These are phyloP conservation scores for Naganishia cerealis DNA, from an alignment of 1,284 basidiomycete species.

Conservation along the genomic window DNA sequence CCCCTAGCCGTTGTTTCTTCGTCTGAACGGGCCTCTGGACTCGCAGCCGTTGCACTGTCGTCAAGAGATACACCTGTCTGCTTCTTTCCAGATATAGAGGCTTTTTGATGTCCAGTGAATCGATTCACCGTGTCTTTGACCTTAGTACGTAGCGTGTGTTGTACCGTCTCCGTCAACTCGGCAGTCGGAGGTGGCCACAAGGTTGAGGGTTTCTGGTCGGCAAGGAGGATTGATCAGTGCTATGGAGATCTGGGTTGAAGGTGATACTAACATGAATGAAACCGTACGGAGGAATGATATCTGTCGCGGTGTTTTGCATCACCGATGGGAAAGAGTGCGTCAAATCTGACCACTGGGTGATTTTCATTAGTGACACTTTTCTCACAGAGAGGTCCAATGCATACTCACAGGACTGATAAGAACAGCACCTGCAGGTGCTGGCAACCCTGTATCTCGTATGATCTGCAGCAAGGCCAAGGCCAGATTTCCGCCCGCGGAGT, in stretches of 20 bases:
- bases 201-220: constrained; percentile 72
- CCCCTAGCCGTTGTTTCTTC: constrained; percentile 33
- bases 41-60: constrained; percentile 24
- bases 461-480: constrained; percentile 81
- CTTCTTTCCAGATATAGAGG: constrained; percentile 1
- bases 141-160: constrained; percentile 63
- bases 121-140: constrained; percentile 63
- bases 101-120: constrained; percentile 33
- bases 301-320: constrained; percentile 74
- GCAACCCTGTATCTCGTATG: constrained; percentile 81
- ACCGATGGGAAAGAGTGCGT: constrained; percentile 93
- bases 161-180: constrained; percentile 66
- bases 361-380: neutral
- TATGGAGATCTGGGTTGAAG: neutral
- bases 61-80: constrained; percentile 21
- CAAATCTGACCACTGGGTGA: constrained; percentile 64
- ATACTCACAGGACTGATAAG: constrained; percentile 68
- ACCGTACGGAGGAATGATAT: constrained; percentile 51
- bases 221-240: constrained; percentile 51
- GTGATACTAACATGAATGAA: constrained; percentile 50
- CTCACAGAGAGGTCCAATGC: no score
- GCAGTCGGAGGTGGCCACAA: constrained; percentile 88
- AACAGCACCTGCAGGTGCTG: constrained; percentile 78
- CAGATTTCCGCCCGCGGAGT: constrained; percentile 91
- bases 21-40: neutral